Evolutionary conservation across 164 flowering plant genomes (phyloP), one percentile per base, ranked within the genome.

Genomic region (Stephania yunnanensis): DNA sequence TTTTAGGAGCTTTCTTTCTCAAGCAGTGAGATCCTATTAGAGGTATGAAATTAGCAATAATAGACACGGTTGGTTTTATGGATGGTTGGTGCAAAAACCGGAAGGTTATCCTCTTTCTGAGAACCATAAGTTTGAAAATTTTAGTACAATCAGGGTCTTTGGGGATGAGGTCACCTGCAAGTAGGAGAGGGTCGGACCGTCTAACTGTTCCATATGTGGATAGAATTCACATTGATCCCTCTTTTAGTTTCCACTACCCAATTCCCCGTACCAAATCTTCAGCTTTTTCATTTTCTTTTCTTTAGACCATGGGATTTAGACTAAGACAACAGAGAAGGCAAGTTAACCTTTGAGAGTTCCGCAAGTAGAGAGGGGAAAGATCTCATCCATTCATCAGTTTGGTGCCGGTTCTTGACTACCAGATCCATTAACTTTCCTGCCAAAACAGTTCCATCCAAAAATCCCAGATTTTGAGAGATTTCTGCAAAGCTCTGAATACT

Each of bases 381-480:
- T 52, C 69, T 65, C 42, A 45, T 11, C 45, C 64, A 76, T 15
- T 78, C 80, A 30, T 72, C 71, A 20, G 75, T 63, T 50, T 73
- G 71, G 52, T 72, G 8, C 46, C 45, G 72, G 48, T 58, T 36
- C 55, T 78, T 69, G 12, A 52, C 30, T 61, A 74, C 76, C 31
- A 70, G 30, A 74, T 78, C 78, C 78, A 81, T 61, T 44, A 72
- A 70, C 46, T 75, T 69, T 75, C 80, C 80, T 11, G 83, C 78
- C 50, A 31, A 64, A 53, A 77, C 61, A 20, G 52, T 75, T 78
- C 55, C 78, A 78, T 81, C 80, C 15, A 31, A 46, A n/a, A 53
- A 72, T 36, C 73, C 76, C 55, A 75, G 74, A 71, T 69, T 72
- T 42, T 72, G 48, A 45, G 74, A 75, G 30, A 46, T 12, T 78